Evolutionary conservation across 23 red algal genomes (phyloP).

Genomic region (Gracilaria gracilis): DNA sequence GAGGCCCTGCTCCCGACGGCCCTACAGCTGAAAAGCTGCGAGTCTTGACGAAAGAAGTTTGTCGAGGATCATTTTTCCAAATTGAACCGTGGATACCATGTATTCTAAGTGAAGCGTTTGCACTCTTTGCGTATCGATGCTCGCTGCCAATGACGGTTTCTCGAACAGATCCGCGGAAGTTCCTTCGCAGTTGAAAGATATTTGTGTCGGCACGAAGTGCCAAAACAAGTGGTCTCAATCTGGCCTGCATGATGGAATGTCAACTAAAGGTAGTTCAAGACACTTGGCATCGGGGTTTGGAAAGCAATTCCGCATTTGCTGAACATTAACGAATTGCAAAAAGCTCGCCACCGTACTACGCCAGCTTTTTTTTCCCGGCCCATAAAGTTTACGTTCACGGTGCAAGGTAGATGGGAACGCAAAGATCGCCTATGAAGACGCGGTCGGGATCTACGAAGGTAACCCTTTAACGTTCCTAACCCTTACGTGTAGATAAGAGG

Average conservation of each 20-base stretch:
- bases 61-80: background rate
- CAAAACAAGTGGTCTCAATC: background rate
- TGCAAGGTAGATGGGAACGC: background rate
- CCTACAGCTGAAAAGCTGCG: background rate
- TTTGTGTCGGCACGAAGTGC: background rate
- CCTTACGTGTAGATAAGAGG: too few relatives aligned
- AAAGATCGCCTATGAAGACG: background rate
- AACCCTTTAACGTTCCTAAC: too few relatives aligned
- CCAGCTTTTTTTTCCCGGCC: background rate
- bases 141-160: background rate
- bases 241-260: constrained; percentile 15
- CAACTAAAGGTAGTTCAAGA: background rate
- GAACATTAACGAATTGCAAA: background rate
- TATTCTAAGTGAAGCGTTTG: background rate
- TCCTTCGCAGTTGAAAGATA: background rate
- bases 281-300: background rate
- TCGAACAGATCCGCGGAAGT: background rate
- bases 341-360: background rate
- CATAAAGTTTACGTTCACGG: background rate
- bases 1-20: background rate
- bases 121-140: background rate
- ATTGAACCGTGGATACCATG: background rate
- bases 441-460: too few relatives aligned
- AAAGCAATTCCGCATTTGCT: background rate
- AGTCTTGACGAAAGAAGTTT: background rate